These are phyloP conservation scores for Oryza glumipatula DNA, from an alignment of 176 grass and related monocot species.

Conservation along the genomic window DNA sequence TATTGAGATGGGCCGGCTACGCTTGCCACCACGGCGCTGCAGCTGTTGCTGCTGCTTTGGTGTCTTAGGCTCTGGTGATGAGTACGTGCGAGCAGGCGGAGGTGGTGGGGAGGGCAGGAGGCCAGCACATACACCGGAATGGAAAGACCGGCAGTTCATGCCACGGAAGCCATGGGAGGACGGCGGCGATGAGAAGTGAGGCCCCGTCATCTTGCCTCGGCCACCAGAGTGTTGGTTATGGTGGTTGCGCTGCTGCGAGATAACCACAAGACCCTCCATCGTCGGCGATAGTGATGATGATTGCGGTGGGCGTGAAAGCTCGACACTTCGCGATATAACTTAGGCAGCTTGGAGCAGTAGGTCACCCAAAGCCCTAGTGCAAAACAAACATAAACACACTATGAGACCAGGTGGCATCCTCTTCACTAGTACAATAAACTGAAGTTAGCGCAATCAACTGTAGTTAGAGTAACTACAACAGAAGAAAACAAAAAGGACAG, in stretches of 20 bases:
- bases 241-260: slow-evolving; percentile 66
- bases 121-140: slow-evolving; percentile 19
- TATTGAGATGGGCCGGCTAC: slow-evolving; percentile 53
- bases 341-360: background rate
- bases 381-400: background rate
- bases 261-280: slow-evolving; percentile 65
- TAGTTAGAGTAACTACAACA: background rate
- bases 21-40: slow-evolving; percentile 41
- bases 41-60: slow-evolving; percentile 28
- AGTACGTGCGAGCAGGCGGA: slow-evolving; percentile 15
- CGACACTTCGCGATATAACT: slow-evolving; percentile 8
- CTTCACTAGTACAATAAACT: background rate
- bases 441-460: background rate
- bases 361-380: slow-evolving; percentile 24
- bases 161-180: slow-evolving; percentile 42
- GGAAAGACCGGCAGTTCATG: slow-evolving; percentile 68
- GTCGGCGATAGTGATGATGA: background rate
- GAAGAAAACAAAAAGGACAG: background rate
- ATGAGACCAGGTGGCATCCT: background rate
- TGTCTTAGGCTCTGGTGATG: slow-evolving; percentile 37
- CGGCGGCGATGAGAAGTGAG: slow-evolving; percentile 29
- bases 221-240: slow-evolving; percentile 34
- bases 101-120: slow-evolving; percentile 37
- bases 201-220: slow-evolving; percentile 32
- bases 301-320: background rate